Evolutionary conservation across 2,329 filamentous ascomycete species (phyloP), one percentile per base, ranked within the genome.

Genomic region (Pestalotiopsis sp.): DNA sequence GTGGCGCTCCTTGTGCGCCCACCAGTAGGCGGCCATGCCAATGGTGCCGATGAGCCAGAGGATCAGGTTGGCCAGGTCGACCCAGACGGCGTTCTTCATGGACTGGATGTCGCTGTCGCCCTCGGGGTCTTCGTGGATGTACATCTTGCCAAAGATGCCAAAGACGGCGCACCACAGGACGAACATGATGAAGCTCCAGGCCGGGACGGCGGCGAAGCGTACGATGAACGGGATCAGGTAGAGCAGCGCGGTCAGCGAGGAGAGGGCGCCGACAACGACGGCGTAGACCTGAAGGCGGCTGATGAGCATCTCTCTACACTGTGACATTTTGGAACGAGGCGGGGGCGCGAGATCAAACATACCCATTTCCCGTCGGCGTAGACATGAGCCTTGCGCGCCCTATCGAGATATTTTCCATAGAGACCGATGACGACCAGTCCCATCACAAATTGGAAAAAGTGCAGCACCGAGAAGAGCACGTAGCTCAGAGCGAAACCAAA

Each of bases 11-110:
- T 87, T 84, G 74, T 87, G 82, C 70, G 80, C 82, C 78, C 83
- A 89, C 85, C 90, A 93, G 76, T 91, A 87, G 1, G 85, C 77
- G 14, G 83, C 82, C 14, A 87, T 83, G 36, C 85, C 88, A 13
- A 87, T 69, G 3, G 88, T 86, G 3, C 88, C 90, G 61, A 91
- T 79, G 64, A 94, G 81, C 94, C 94, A 97, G 64, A 97, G 84
- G 14, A 93, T 77, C 78, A 93, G 87, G 77, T 91, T 93, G 61
- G 87, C 83, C 64, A 97, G 80, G 78, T 95, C 92, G 60, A 97
- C 85, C 92, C 93, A 97, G 17, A 96, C 93, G 4, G 93, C 93
- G 76, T 91, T 90, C 82, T 94, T 94, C 94, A 97, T 97, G 68
- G 93, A 87, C 72, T 84, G 82, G 68, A 95, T 86, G 64, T 86